Evolutionary conservation across 176 grass and related monocot species (phyloP), one percentile per base, ranked within the genome.

Genomic region (Alloteropsis semialata): DNA sequence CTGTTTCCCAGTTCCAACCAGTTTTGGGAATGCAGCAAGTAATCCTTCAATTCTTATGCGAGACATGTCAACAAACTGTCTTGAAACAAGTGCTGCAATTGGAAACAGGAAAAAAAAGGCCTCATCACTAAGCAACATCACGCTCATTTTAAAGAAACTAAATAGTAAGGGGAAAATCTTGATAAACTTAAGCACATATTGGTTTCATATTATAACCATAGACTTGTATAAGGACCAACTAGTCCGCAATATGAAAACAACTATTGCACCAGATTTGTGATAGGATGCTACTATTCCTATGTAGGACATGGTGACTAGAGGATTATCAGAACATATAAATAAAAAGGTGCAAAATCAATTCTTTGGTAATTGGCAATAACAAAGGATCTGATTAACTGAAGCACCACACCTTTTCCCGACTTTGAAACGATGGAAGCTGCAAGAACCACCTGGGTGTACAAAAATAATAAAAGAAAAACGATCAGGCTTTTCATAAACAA

Each of bases 11-110:
- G 91, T 90, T 80, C 89, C 89, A 58, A 97, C 86, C 63, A 97
- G 88, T 69, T 93, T 97, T 33, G 94, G 91, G 77, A 97, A 97
- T 45, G 94, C 94, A 48, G 89, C 91, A 83, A 97, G 94, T 71
- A 97, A 84, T 73, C 91, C 94, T 76, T 93, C 94, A 51, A 91
- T 91, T 78, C 91, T 91, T 83, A 91, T 97, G 50, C 91, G 88
- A 69, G 94, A 85, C 94, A 97, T 97, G 28, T 97, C 84, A 80
- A 91, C 89, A 89, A 89, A 93, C 42, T 97, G 89, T 37, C 91
- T 88, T 37, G 94, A 97, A 71, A 97, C 86, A 73, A 97, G 91
- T 63, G 86, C 94, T 97, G 89, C 87, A 88, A 75, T 66, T 11
- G 67, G 62, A 76, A 65, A 41, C 34, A 66, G 8, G 3, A 54